A percentile compares a stretch with the other conserved stretches of the same genome.
Conservation (phyloP, 768 basidiomycete species). For the Boletus sensibilis region DNA sequence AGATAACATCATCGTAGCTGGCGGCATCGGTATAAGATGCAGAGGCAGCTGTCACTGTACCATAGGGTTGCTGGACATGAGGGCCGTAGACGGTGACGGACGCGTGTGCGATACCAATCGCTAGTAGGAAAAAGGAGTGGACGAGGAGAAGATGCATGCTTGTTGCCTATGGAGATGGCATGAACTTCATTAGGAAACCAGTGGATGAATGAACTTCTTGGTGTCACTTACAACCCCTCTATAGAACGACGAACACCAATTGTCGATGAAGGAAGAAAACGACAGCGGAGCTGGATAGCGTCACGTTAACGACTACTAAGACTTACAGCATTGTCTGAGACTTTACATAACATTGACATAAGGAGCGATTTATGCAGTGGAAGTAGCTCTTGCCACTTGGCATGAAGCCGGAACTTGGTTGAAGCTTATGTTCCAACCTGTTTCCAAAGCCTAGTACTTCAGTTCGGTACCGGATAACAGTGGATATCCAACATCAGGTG, state of each 20-base stretch:
- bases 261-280: not conserved
- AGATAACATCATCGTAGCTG: conserved; percentile 51
- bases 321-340: not conserved
- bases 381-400: no score
- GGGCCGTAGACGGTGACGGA: conserved; percentile 23
- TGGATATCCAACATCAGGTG: no score
- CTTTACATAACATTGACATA: not conserved
- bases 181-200: no score
- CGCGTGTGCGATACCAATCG: conserved; percentile 3
- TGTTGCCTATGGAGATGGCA: not conserved
- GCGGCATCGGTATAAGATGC: conserved; percentile 46
- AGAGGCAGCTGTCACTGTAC: conserved; percentile 35
- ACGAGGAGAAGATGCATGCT: conserved; percentile 24
- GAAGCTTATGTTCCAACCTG: no score
- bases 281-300: not conserved
- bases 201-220: not conserved
- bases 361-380: not conserved
- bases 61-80: conserved; percentile 24
- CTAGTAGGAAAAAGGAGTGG: conserved; percentile 25
- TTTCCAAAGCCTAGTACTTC: no score
- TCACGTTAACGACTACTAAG: not conserved
- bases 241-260: not conserved
- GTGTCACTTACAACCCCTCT: conserved; percentile 18
- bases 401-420: no score
- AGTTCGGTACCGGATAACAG: no score